Conservation (phyloP, 352 stramenopile species). For the Globisporangium abappressorium region DNA sequence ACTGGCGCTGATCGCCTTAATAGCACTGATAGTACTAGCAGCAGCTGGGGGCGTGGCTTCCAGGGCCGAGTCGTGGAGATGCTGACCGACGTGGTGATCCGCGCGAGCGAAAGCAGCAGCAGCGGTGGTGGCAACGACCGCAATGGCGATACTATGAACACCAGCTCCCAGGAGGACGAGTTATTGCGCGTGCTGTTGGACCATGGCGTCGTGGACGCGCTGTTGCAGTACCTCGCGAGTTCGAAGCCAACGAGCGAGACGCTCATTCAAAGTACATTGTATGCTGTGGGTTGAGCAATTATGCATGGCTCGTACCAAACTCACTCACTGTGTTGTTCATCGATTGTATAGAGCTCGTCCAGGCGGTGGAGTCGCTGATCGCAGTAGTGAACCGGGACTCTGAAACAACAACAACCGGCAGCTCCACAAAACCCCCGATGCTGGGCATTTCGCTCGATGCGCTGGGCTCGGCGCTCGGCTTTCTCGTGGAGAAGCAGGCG, state of each 20-base stretch:
- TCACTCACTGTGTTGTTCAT: background rate
- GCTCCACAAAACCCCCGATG: background rate
- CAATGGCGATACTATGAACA: background rate
- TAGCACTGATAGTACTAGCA: background rate
- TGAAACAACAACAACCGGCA: background rate
- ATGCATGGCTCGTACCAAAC: too few species aligned
- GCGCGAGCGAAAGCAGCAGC: constrained; percentile 7
- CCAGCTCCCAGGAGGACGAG: background rate
- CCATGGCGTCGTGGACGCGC: constrained; percentile 4
- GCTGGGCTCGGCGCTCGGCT: constrained; percentile 33
- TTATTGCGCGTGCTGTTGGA: constrained; percentile 1
- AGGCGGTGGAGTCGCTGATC: constrained; percentile 29
- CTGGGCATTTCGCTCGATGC: constrained; percentile 29
- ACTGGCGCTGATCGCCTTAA: background rate
- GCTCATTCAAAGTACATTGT: constrained; percentile 15
- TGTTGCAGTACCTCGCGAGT: constrained; percentile 15
- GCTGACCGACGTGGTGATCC: background rate
- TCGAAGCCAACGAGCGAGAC: background rate
- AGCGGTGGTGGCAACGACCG: background rate
- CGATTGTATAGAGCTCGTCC: constrained; percentile 23
- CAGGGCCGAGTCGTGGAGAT: constrained; percentile 9
- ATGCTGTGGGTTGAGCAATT: background rate
- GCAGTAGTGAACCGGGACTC: constrained; percentile 14
- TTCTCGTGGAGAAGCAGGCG: constrained; percentile 34
- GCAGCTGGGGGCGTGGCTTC: background rate